Evolutionary conservation across 2,329 filamentous ascomycete genomes (phyloP).

Genomic region (Fusarium citri): DNA sequence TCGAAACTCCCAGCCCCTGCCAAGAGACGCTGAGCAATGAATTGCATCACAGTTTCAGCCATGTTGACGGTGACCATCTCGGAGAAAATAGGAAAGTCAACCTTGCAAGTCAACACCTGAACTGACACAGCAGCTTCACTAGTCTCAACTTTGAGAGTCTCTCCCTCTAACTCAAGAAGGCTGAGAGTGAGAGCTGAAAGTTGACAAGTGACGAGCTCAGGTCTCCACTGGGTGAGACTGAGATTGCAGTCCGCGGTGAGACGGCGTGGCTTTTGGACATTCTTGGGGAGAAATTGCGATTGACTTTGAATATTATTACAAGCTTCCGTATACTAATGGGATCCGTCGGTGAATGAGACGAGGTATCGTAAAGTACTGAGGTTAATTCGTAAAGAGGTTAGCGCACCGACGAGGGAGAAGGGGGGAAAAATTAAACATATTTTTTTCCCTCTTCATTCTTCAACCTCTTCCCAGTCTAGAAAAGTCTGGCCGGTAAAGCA

Average conservation of each 20-base stretch:
- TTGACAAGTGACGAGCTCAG: not conserved
- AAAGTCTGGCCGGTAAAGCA: constrained; percentile 34
- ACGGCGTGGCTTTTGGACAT: constrained; percentile 29
- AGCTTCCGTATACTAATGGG: constrained; percentile 1
- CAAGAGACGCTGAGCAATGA: constrained; percentile 33
- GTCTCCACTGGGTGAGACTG: constrained; percentile 11
- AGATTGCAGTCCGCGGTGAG: constrained; percentile 15
- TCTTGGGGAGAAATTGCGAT: constrained; percentile 13
- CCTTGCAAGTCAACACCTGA: not conserved
- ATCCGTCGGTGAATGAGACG: constrained; percentile 9
- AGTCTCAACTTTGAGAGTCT: not conserved
- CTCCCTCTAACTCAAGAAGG: not conserved
- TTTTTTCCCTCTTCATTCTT: constrained; percentile 4
- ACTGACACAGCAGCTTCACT: not conserved
- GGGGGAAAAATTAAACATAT: constrained; percentile 6
- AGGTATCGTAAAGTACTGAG: constrained; percentile 22
- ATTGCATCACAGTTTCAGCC: constrained; percentile 38
- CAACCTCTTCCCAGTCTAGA: constrained; percentile 21
- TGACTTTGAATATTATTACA: constrained; percentile 5
- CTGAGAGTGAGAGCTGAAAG: constrained; percentile 4
- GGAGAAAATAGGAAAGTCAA: constrained; percentile 5
- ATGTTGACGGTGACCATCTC: constrained; percentile 13
- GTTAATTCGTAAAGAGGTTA: constrained; percentile 25
- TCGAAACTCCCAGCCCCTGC: constrained; percentile 37
- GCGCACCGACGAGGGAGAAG: not conserved